Conservation (phyloP, 305 asterid genomes). For the Fraxinus ornus region DNA sequence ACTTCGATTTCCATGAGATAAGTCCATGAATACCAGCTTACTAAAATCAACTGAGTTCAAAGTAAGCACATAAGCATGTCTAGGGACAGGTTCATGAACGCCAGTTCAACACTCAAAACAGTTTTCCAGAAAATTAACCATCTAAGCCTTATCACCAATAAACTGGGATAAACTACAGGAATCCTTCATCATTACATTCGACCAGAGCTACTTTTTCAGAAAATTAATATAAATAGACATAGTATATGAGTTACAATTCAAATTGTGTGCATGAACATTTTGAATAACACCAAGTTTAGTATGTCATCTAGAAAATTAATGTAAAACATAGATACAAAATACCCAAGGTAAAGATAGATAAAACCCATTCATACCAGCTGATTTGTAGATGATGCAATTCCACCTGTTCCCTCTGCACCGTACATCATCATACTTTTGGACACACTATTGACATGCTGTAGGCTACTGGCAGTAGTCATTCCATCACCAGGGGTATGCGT, state of each 20-base stretch:
- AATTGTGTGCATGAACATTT: background rate
- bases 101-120: constrained; percentile 6
- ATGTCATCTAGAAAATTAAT: background rate
- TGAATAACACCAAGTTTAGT: background rate
- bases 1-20: background rate
- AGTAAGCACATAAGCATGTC: background rate
- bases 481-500: constrained; percentile 91
- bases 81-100: background rate
- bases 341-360: background rate
- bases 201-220: background rate
- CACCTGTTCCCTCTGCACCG: constrained; percentile 88
- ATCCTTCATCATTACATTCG: background rate
- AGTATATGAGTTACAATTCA: background rate
- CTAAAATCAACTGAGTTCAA: background rate
- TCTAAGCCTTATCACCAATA: background rate
- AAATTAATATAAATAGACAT: background rate
- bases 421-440: constrained; percentile 82
- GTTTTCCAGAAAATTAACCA: background rate
- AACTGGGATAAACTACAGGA: background rate
- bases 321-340: background rate
- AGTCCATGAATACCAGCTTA: background rate
- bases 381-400: constrained; percentile 85
- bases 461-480: background rate
- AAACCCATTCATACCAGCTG: constrained; percentile 66
- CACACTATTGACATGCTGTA: constrained; percentile 17